Evolutionary conservation across 2,329 filamentous ascomycete species (phyloP).

Genomic region (Penicillium crustosum): DNA sequence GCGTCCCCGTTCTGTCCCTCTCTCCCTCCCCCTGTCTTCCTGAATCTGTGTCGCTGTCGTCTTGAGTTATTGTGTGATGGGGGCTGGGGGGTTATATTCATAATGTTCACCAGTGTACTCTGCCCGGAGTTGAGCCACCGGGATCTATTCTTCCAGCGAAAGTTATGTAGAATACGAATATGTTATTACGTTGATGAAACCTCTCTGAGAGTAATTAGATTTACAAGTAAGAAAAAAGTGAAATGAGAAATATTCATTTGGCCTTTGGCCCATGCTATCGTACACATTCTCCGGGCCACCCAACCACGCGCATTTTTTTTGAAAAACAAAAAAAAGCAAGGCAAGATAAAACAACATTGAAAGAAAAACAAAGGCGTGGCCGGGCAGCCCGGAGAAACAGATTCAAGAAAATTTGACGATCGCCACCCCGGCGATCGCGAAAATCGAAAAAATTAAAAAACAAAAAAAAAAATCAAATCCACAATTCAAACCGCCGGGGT

Average conservation of each 20-base stretch:
- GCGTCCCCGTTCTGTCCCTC: not conserved
- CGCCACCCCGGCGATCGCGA: not conserved
- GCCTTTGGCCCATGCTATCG: conserved; percentile 22
- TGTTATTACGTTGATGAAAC: conserved; percentile 2
- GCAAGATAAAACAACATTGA: conserved; percentile 2
- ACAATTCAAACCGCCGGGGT: conserved; percentile 8
- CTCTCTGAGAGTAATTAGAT: not conserved
- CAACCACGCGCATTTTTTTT: conserved; percentile 18
- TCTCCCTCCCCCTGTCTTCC: not conserved
- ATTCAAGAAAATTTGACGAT: conserved; percentile 1
- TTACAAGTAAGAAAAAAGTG: not conserved
- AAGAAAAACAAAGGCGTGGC: conserved; percentile 2
- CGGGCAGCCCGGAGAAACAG: conserved; percentile 10
- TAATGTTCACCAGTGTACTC: conserved; percentile 14
- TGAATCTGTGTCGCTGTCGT: not conserved
- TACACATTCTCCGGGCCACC: conserved; percentile 19
- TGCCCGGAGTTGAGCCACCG: conserved; percentile 3
- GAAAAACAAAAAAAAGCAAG: conserved; percentile 6
- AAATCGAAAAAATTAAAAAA: not conserved
- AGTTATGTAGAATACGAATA: conserved; percentile 26
- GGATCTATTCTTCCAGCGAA: conserved; percentile 5
- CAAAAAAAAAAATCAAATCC: not conserved
- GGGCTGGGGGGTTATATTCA: not conserved
- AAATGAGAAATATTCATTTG: conserved; percentile 13
- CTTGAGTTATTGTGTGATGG: not conserved